Conservation (phyloP, 2,329 filamentous ascomycete genomes). For the Colletotrichum aenigma region DNA sequence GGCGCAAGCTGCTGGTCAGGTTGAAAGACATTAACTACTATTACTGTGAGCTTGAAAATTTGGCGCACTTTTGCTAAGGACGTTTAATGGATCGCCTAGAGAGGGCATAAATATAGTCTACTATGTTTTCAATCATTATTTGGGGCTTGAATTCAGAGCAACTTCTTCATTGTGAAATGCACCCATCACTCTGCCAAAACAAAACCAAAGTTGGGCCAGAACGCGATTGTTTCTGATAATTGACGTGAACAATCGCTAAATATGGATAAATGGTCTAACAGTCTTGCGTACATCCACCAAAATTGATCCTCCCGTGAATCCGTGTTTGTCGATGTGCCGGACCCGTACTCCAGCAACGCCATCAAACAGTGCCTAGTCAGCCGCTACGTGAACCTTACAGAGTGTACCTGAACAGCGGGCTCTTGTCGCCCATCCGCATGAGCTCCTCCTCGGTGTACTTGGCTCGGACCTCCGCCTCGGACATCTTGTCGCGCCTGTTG, state of each 20-base stretch:
- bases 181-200: too few relatives aligned
- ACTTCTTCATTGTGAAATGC: too few relatives aligned
- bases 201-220: not conserved
- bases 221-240: not conserved
- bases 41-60: too few relatives aligned
- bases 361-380: not conserved
- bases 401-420: slow-evolving; percentile 23
- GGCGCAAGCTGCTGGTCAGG: too few relatives aligned
- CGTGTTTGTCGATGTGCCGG: not conserved
- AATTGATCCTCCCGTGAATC: not conserved
- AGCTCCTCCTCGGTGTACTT: slow-evolving; percentile 23
- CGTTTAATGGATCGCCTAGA: too few relatives aligned
- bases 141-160: too few relatives aligned
- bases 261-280: not conserved
- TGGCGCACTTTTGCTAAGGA: too few relatives aligned
- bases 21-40: too few relatives aligned
- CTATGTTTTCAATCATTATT: too few relatives aligned
- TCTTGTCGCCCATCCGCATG: slow-evolving; percentile 21
- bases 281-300: not conserved
- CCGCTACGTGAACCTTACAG: not conserved
- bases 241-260: not conserved
- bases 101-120: too few relatives aligned
- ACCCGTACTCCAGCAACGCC: not conserved
- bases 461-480: slow-evolving; percentile 26
- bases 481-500: slow-evolving; percentile 24